A percentile compares a stretch with the other conserved stretches of the same genome.
Evolutionary conservation across 179 eudicot genomes (phyloP).

Genomic region (Silene vulgaris): DNA sequence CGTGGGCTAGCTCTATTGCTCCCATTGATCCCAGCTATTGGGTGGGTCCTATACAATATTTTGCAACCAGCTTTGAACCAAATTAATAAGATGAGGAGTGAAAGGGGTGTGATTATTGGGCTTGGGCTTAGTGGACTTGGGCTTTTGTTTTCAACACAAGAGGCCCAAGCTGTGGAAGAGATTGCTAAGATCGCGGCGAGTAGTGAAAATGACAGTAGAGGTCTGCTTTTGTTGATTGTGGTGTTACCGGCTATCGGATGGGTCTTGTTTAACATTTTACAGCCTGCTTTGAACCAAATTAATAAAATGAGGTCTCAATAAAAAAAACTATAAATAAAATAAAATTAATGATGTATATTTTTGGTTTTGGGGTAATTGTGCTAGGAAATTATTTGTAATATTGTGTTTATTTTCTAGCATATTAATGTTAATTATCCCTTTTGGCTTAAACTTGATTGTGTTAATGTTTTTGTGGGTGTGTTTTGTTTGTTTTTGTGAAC

Average conservation of each 20-base stretch:
- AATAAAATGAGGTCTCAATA: conserved; percentile 72
- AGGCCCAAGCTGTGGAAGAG: conserved; percentile 37
- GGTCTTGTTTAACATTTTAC: conserved; percentile 80
- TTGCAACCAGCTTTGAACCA: conserved; percentile 79
- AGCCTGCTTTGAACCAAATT: conserved; percentile 92
- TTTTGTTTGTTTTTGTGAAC: no score
- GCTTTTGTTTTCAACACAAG: conserved; percentile 22
- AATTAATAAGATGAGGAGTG: conserved; percentile 55
- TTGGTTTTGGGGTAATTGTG: conserved; percentile 18
- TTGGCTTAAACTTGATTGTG: neutral
- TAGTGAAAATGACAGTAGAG: conserved; percentile 57
- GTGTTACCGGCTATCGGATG: conserved; percentile 76
- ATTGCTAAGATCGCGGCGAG: conserved; percentile 41
- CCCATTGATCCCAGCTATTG: conserved; percentile 74
- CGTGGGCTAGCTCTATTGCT: conserved; percentile 74
- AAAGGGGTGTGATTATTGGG: conserved; percentile 48
- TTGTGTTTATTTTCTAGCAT: conserved; percentile 29
- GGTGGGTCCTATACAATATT: conserved; percentile 81
- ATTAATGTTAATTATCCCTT: conserved; percentile 21
- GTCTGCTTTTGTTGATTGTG: conserved; percentile 64
- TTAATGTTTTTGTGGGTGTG: neutral
- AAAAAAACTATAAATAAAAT: neutral
- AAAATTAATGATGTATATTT: neutral
- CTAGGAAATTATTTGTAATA: conserved; percentile 28
- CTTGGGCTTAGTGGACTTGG: conserved; percentile 68